Evolutionary conservation across 352 stramenopile genomes (phyloP), one percentile per base, ranked within the genome.

Genomic region (Pythium guiyangense): DNA sequence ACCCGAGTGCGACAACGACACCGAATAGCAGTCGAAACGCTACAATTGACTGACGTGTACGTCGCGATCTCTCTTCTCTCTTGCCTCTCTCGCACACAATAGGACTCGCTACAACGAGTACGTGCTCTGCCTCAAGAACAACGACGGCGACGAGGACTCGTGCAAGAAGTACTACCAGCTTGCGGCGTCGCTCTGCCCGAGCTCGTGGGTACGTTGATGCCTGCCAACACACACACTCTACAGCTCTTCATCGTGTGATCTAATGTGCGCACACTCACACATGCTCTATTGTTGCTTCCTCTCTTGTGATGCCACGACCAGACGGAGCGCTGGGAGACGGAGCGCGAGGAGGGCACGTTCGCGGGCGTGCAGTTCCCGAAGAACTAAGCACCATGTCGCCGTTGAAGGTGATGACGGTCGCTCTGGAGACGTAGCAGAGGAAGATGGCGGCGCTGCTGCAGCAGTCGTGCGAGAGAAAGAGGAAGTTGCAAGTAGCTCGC

Each of bases 31-130:
- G 12, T 2, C 31, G 31, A 37, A 9, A 37, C n/a, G n/a, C n/a
- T 37, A 11, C 4, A 37, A 9, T n/a, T 6, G 12, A 43, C 37
- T 43, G 37, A 64, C 26, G 40, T 53, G 14, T n/a, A n/a, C n/a
- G n/a, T n/a, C n/a, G n/a, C n/a, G n/a, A n/a, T n/a, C n/a, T n/a
- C n/a, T n/a, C n/a, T n/a, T n/a, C n/a, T n/a, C n/a, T n/a, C n/a
- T n/a, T 9, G n/a, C n/a, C 31, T 20, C 6, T 29, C 25, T 55
- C 18, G n/a, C 17, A 46, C 55, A 45, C 42, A 3, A 22, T 54
- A 92, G 84, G 88, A 96, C 86, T 58, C 80, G 86, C 49, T 99
- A 98, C 91, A 99, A 98, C 70, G 95, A 98, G 79, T 98, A 92
- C 79, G 84, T 98, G 35, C 69, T 98, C 48, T 99, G 96, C 79